These are phyloP conservation scores for Penicillium frequentans DNA, from an alignment of 2,329 filamentous ascomycete genomes.

Conservation along the genomic window DNA sequence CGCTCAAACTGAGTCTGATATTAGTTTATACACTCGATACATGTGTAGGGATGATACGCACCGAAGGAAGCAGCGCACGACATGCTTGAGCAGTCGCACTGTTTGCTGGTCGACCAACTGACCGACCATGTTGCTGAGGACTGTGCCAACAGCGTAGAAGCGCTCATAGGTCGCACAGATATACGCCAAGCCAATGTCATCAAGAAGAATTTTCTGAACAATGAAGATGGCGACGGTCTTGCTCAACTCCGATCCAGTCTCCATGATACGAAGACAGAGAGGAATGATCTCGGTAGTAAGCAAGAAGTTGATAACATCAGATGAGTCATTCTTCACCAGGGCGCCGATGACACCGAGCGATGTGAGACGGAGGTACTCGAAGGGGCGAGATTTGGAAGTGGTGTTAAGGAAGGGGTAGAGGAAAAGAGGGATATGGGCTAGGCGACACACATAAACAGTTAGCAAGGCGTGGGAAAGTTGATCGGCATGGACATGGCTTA, in stretches of 20 bases:
- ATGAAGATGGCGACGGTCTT: slow-evolving; percentile 99
- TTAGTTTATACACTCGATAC: background rate
- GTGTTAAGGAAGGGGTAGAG: slow-evolving; percentile 98
- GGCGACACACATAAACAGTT: slow-evolving; percentile 1
- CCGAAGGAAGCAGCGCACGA: slow-evolving; percentile 95
- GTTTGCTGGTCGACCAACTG: slow-evolving; percentile 98
- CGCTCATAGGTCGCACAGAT: slow-evolving; percentile 98
- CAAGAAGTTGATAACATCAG: slow-evolving; percentile 98
- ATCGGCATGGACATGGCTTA: slow-evolving; percentile 43
- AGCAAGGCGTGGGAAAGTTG: background rate
- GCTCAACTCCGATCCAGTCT: slow-evolving; percentile 95
- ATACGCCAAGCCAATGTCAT: slow-evolving; percentile 95
- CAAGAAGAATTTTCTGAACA: slow-evolving; percentile 96
- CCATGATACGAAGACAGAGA: slow-evolving; percentile 96
- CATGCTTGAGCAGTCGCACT: slow-evolving; percentile 91
- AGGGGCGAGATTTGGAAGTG: slow-evolving; percentile 94
- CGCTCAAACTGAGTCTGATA: slow-evolving; percentile 67
- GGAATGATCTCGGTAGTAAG: slow-evolving; percentile 98
- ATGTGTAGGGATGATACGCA: slow-evolving; percentile 46
- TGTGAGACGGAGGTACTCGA: slow-evolving; percentile 94
- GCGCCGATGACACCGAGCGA: slow-evolving; percentile 96
- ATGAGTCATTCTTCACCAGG: slow-evolving; percentile 97
- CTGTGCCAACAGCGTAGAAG: slow-evolving; percentile 96
- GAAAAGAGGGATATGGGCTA: slow-evolving; percentile 95
- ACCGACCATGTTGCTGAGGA: slow-evolving; percentile 97